These are phyloP conservation scores for Brassica nigra DNA, from an alignment of 345 rosid genomes.

Conservation along the genomic window DNA sequence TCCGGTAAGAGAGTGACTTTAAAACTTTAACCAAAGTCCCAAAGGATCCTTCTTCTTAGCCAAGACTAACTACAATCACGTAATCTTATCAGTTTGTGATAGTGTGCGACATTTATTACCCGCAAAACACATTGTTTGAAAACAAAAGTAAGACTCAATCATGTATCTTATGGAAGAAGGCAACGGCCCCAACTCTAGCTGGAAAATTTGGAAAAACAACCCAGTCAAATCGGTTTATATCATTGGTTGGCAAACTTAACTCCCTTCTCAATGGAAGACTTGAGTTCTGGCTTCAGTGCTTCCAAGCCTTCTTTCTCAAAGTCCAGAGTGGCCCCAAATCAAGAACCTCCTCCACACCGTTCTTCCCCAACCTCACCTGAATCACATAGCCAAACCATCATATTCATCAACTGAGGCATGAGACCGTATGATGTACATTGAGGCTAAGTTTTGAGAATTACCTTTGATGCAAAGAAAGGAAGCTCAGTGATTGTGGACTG, in stretches of 20 bases:
- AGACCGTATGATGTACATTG: neutral
- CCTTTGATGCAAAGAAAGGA: conserved; percentile 63
- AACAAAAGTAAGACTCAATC: neutral
- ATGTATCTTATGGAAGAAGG: neutral
- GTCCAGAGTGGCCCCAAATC: conserved; percentile 59
- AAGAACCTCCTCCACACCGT: conserved; percentile 60
- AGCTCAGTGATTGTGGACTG: conserved; percentile 69
- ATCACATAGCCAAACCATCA: conserved; percentile 4
- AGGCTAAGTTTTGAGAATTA: neutral
- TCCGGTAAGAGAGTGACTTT: neutral
- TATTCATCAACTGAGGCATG: neutral
- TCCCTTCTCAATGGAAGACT: conserved; percentile 47
- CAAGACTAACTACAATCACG: neutral
- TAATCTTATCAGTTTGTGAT: neutral
- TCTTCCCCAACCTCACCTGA: conserved; percentile 76
- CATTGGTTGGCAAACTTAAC: conserved; percentile 46
- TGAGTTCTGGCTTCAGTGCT: conserved; percentile 63
- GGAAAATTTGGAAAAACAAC: neutral
- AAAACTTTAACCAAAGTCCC: neutral
- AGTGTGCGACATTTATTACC: neutral
- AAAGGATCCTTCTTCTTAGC: neutral
- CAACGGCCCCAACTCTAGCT: neutral
- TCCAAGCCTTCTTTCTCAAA: conserved; percentile 61
- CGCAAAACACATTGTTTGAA: conserved; percentile 4
- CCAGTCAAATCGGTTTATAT: neutral